Percentiles rank a stretch among this genome's conserved stretches.
Evolutionary conservation across 2,329 filamentous ascomycete genomes (phyloP).

Genomic region (Paracorniculantispora psalliotae): DNA sequence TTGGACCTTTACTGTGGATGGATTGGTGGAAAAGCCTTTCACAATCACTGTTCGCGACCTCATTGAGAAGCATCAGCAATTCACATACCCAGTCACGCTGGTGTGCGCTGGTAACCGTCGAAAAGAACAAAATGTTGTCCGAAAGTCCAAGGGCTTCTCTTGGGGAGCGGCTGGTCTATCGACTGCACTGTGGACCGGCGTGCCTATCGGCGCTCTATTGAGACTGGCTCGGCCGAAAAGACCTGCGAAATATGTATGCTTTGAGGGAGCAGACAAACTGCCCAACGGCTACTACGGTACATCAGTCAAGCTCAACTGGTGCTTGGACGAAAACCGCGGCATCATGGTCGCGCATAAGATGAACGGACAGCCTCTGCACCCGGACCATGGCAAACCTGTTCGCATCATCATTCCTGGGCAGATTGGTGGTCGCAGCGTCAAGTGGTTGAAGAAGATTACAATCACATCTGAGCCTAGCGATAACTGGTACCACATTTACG

Average conservation of each 20-base stretch:
- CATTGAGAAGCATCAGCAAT: slow-evolving; percentile 68
- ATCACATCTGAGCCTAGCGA: slow-evolving; percentile 75
- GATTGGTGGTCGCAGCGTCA: slow-evolving; percentile 87
- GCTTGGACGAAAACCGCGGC: slow-evolving; percentile 73
- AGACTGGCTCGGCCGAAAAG: slow-evolving; percentile 61
- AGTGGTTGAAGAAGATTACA: slow-evolving; percentile 82
- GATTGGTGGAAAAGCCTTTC: slow-evolving; percentile 73
- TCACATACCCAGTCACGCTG: slow-evolving; percentile 81
- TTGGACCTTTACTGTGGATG: slow-evolving; percentile 82
- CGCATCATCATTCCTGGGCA: slow-evolving; percentile 82
- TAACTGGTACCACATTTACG: slow-evolving; percentile 94
- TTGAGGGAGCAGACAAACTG: slow-evolving; percentile 83
- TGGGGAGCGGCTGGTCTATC: slow-evolving; percentile 87
- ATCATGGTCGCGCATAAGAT: slow-evolving; percentile 87
- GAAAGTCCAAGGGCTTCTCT: slow-evolving; percentile 90
- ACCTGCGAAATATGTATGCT: slow-evolving; percentile 76
- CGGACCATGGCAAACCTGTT: slow-evolving; percentile 82
- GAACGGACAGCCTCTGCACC: slow-evolving; percentile 76
- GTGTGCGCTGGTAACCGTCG: slow-evolving; percentile 89
- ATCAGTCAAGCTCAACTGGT: slow-evolving; percentile 83
- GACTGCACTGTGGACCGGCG: slow-evolving; percentile 83
- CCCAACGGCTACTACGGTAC: slow-evolving; percentile 89
- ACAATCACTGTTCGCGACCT: slow-evolving; percentile 68
- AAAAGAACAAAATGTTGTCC: slow-evolving; percentile 87
- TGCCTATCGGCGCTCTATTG: slow-evolving; percentile 68